Conservation (phyloP, 225 moss, liverwort and hornwort genomes). For the Rhytidiadelphus loreus region DNA sequence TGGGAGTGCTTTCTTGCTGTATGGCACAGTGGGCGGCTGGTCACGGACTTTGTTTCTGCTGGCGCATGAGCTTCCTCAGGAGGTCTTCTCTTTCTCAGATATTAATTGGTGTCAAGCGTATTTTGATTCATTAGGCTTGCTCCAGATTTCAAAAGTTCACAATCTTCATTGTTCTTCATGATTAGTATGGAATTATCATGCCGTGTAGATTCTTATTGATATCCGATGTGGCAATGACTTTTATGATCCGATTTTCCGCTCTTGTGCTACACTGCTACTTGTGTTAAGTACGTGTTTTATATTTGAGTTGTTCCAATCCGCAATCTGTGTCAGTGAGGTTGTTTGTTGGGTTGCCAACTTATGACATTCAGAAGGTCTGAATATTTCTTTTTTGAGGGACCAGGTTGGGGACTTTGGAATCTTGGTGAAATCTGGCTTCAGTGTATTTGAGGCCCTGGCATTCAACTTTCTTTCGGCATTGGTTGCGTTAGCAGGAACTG, state of each 20-base stretch:
- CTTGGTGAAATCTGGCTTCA: conserved; percentile 87
- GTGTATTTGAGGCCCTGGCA: conserved; percentile 74
- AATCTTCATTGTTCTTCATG: neutral
- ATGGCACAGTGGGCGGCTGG: conserved; percentile 86
- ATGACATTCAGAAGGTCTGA: neutral
- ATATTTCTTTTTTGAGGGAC: neutral
- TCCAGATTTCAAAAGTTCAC: neutral
- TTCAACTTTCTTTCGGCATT: conserved; percentile 25
- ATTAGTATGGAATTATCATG: neutral
- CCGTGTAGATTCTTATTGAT: neutral
- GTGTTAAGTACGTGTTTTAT: neutral
- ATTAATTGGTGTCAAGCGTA: neutral
- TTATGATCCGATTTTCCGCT: neutral
- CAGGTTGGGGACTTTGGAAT: conserved; percentile 95
- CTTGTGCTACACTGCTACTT: neutral
- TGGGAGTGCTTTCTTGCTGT: conserved; percentile 80
- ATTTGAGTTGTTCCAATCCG: neutral
- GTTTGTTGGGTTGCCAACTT: neutral
- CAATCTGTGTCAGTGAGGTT: neutral
- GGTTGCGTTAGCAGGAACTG: conserved; percentile 80
- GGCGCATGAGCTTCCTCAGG: conserved; percentile 90
- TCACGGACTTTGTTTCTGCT: conserved; percentile 88
- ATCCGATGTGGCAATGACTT: neutral
- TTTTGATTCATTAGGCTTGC: neutral
- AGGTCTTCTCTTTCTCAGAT: conserved; percentile 26